Percentiles rank a stretch among this genome's conserved stretches.
Conservation (phyloP, 2,329 filamentous ascomycete genomes). For the Cladosporium sp. region DNA sequence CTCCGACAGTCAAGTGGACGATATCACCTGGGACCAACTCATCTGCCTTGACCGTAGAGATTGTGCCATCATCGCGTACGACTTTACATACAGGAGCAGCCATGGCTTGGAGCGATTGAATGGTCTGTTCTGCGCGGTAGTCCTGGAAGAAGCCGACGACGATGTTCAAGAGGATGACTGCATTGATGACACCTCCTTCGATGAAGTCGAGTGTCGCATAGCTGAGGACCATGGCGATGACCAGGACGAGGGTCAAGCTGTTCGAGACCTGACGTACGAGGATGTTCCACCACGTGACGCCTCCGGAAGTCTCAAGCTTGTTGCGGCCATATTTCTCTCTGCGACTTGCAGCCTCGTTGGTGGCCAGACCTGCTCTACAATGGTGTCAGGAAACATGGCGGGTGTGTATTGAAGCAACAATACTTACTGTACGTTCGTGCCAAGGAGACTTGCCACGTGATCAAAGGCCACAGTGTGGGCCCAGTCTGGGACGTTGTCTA, state of each 20-base stretch:
- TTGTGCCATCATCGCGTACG: slow-evolving; percentile 54
- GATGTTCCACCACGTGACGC: slow-evolving; percentile 34
- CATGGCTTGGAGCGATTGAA: slow-evolving; percentile 56
- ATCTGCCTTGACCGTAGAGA: slow-evolving; percentile 54
- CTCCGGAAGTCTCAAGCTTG: slow-evolving; percentile 31
- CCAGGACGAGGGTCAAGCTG: slow-evolving; percentile 47
- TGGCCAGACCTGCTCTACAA: slow-evolving; percentile 27
- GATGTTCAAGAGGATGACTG: slow-evolving; percentile 60
- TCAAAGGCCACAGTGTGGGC: slow-evolving; percentile 9
- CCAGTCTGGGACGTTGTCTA: slow-evolving; percentile 13
- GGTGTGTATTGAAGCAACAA: background rate
- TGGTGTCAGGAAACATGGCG: slow-evolving; percentile 14
- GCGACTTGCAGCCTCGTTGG: slow-evolving; percentile 25
- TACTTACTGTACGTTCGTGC: slow-evolving; percentile 10
- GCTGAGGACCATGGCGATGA: slow-evolving; percentile 59
- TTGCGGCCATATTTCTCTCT: slow-evolving; percentile 33
- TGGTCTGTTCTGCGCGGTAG: slow-evolving; percentile 61
- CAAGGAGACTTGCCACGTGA: slow-evolving; percentile 5
- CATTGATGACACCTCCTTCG: slow-evolving; percentile 60
- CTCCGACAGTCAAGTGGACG: slow-evolving; percentile 62
- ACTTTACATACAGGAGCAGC: slow-evolving; percentile 59
- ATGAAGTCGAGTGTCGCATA: slow-evolving; percentile 62
- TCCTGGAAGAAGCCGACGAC: slow-evolving; percentile 62
- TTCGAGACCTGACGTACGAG: slow-evolving; percentile 41
- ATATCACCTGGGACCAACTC: slow-evolving; percentile 68